Base-by-base conservation (phyloP, 2,329 filamentous ascomycete species). In the Exophiala phaeomuriformis region DNA sequence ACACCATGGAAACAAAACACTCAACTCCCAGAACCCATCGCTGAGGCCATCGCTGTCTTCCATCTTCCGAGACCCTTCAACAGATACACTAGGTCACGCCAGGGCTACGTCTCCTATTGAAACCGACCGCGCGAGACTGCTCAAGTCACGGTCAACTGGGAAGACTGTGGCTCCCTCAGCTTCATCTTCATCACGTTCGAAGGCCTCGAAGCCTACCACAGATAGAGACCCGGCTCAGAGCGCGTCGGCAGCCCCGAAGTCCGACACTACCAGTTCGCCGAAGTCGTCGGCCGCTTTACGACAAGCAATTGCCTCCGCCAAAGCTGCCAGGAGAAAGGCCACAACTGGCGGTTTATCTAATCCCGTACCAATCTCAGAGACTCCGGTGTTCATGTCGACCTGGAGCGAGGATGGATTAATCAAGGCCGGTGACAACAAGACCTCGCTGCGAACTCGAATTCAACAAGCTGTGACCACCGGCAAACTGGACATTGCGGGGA, bases 291-390 rank as follows among this genome's bases (percentile, higher is more conserved):
- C 80, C 10, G 84, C 90, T 0, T 72, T 98, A 9, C 82, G 93
- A 33, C 89, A 96, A 48, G 90, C 93, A 50, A 96, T 97, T 58
- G 89, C 90, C 36, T 91, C 90, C 63, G 91, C 93, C 0, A 95
- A 91, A 57, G 83, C 80, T 7, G 67, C 68, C 3, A 65, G 58
- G 49, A 64, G 65, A 51, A 70, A 56, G 27, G 49, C 51, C 19
- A 4, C 52, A 28, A 49, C 35, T 12, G 40, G 35, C 31, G 33
- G 43, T 6, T 46, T 27, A 10, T 40, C 40, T 2, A 10, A 36
- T 30, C 28, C 12, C 32, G 35, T 46, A 19, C 35, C 49, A 6
- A 8, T 41, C 8, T 27, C 42, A 29, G 37, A 3, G 27, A 29
- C n/a, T 4, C 4, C 35, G 2, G 29, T 10, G 32, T 53, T 49